A percentile compares a stretch with the other conserved stretches of the same genome.
Evolutionary conservation across 108 stramenopile species (phyloP).

Genomic region (Asterionellopsis glacialis): DNA sequence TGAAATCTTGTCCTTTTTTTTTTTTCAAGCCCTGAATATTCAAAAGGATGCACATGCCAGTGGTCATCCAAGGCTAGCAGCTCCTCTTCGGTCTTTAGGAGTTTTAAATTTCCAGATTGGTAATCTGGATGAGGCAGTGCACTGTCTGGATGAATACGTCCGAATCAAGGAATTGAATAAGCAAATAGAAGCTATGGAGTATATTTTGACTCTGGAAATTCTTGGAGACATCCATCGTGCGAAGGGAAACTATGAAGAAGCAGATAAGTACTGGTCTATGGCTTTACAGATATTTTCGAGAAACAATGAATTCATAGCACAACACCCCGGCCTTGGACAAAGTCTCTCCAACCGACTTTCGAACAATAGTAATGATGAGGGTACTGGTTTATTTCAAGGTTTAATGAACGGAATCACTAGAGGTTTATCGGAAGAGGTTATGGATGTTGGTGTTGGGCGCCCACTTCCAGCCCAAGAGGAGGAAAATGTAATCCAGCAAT

Average conservation of each 20-base stretch:
- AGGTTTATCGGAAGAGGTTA: too few relatives aligned
- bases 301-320: background rate
- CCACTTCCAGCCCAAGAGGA: too few relatives aligned
- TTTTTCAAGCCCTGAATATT: background rate
- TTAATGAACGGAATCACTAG: too few relatives aligned
- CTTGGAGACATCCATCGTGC: slow-evolving; percentile 20
- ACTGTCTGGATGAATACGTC: slow-evolving; percentile 20
- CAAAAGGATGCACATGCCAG: slow-evolving; percentile 15
- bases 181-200: slow-evolving; percentile 8
- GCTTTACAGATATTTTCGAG: slow-evolving; percentile 4
- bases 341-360: too few relatives aligned
- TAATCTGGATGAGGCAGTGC: slow-evolving; percentile 17
- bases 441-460: too few relatives aligned
- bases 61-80: slow-evolving; percentile 17
- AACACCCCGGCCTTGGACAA: too few relatives aligned
- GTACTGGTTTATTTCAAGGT: too few relatives aligned
- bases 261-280: slow-evolving; percentile 7
- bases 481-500: too few relatives aligned
- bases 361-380: too few relatives aligned
- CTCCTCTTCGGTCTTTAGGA: slow-evolving; percentile 13
- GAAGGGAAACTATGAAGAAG: slow-evolving; percentile 10
- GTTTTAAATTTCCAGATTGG: slow-evolving; percentile 16
- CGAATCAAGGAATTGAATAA: slow-evolving; percentile 11
- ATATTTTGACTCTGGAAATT: slow-evolving; percentile 16
- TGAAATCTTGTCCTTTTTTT: background rate